phyloP scores from a whole-genome alignment of 2,329 filamentous ascomycete genomes.

The Colletotrichum lentis region DNA sequence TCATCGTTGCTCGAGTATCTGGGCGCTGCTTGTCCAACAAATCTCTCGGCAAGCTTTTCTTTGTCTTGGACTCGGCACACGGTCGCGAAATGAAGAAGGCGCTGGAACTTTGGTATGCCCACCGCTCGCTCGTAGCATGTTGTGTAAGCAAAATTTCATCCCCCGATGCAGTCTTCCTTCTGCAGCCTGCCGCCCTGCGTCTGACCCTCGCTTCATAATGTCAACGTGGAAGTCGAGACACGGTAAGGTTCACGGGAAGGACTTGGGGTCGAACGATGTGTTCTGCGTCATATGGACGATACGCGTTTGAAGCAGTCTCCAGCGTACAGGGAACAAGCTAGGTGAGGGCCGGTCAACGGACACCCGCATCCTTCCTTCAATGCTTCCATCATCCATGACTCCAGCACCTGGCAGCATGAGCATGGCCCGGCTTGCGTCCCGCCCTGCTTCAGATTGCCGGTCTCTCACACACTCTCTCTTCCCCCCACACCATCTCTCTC shows the following conservation, averaged over 20 bases:
- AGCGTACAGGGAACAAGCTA: slow-evolving; percentile 27
- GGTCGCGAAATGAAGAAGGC: slow-evolving; percentile 11
- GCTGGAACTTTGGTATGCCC: slow-evolving; percentile 16
- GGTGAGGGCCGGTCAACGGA: slow-evolving; percentile 13
- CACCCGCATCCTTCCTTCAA: slow-evolving; percentile 27
- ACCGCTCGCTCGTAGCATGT: slow-evolving; percentile 1
- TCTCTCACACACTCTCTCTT: background rate
- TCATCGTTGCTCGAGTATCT: slow-evolving; percentile 2
- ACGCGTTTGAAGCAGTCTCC: slow-evolving; percentile 26
- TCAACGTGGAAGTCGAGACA: slow-evolving; percentile 17
- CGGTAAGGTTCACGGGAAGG: slow-evolving; percentile 3
- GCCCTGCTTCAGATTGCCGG: slow-evolving; percentile 10
- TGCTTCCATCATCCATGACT: slow-evolving; percentile 34
- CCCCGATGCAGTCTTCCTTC: slow-evolving; percentile 18
- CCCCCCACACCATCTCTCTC: too few species aligned
- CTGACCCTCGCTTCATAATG: background rate
- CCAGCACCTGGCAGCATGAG: slow-evolving; percentile 21
- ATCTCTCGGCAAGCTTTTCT: slow-evolving; percentile 16
- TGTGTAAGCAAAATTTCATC: slow-evolving; percentile 17
- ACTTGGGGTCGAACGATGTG: slow-evolving; percentile 5
- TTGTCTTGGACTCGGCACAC: slow-evolving; percentile 10
- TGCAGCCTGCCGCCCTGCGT: slow-evolving; percentile 10
- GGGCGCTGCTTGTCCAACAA: slow-evolving; percentile 13
- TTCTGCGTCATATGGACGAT: slow-evolving; percentile 24
- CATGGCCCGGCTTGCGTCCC: slow-evolving; percentile 23